These are phyloP conservation scores for Fusarium irregulare DNA, from an alignment of 2,329 filamentous ascomycete species.

Conservation along the genomic window DNA sequence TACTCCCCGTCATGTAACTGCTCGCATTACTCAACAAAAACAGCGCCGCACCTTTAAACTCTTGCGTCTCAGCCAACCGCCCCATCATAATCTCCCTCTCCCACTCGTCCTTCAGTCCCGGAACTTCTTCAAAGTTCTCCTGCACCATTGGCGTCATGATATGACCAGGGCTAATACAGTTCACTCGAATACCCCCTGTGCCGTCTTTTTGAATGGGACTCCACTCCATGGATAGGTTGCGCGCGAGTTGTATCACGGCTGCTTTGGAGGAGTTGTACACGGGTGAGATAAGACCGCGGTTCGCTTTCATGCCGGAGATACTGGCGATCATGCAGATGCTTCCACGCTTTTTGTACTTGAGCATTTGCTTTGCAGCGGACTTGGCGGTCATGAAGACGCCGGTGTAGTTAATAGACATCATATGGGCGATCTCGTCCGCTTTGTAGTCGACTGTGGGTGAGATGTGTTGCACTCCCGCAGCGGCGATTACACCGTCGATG, in stretches of 20 bases:
- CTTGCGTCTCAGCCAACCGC: constrained; percentile 72
- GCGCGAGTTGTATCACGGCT: constrained; percentile 76
- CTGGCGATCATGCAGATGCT: constrained; percentile 75
- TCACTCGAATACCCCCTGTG: constrained; percentile 77
- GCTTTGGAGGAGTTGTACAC: constrained; percentile 86
- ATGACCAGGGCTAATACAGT: constrained; percentile 83
- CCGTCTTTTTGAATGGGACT: constrained; percentile 52
- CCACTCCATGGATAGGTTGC: constrained; percentile 80
- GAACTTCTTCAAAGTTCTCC: constrained; percentile 78
- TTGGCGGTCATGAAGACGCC: constrained; percentile 88
- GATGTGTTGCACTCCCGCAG: constrained; percentile 82
- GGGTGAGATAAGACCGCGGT: constrained; percentile 66
- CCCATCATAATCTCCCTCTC: constrained; percentile 87
- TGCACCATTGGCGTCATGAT: constrained; percentile 87
- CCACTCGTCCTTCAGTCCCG: constrained; percentile 76
- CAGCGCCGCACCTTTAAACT: constrained; percentile 78
- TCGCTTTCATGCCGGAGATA: constrained; percentile 76
- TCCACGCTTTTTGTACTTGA: constrained; percentile 67
- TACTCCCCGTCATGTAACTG: constrained; percentile 79
- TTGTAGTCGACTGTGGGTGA: constrained; percentile 84
- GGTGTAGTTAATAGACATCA: constrained; percentile 86
- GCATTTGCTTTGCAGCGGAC: constrained; percentile 82
- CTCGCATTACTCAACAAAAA: constrained; percentile 79
- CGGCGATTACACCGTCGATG: constrained; percentile 81
- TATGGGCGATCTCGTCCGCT: constrained; percentile 78